Evolutionary conservation across 2,329 filamentous ascomycete species (phyloP), one percentile per base, ranked within the genome.

Genomic region (Cytospora piceae): DNA sequence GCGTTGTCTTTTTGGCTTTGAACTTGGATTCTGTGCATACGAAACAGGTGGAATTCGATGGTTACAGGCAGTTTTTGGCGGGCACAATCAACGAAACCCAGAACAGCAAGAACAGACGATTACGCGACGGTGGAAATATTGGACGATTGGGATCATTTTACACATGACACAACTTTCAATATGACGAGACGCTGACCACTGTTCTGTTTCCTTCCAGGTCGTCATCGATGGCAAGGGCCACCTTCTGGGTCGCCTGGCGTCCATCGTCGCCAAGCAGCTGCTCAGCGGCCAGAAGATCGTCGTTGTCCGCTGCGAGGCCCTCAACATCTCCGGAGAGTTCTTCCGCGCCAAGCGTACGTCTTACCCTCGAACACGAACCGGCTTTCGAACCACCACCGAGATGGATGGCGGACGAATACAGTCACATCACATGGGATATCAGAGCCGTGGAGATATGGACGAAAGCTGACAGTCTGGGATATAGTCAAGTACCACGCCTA

Each of bases 251-350:
- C 94, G 95, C 83, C 90, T 99, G 82, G 94, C 94, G 85, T 93
- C 90, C 82, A 97, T 93, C 80, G 93, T 98, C 79, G 94, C 94
- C 82, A 98, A 98, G 91, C 94, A 98, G 88, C 90, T 98, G 79
- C 92, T 98, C 77, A 96, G 90, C 84, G 94, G 94, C 81, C 94
- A 98, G 87, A 98, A 98, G 91, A 96, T 99, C 81, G 94, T 98
- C 78, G 87, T 99, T 76, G 95, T 99, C 81, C 93, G 95, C 87
- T 96, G 92, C 85, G 95, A 99, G 87, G 93, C 93, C 77, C 90
- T 99, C 83, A 99, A 99, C 90, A 99, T 99, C 89, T 99, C 95
- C 75, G 95, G 95, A 86, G 95, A 98, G 88, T 99, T 99, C 92
- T 99, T 99, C 92, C 93, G 95, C 83, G 90, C 94, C 76, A 99